Conservation (phyloP, 139 green algal species). For the Diplosphaera chodatii region DNA sequence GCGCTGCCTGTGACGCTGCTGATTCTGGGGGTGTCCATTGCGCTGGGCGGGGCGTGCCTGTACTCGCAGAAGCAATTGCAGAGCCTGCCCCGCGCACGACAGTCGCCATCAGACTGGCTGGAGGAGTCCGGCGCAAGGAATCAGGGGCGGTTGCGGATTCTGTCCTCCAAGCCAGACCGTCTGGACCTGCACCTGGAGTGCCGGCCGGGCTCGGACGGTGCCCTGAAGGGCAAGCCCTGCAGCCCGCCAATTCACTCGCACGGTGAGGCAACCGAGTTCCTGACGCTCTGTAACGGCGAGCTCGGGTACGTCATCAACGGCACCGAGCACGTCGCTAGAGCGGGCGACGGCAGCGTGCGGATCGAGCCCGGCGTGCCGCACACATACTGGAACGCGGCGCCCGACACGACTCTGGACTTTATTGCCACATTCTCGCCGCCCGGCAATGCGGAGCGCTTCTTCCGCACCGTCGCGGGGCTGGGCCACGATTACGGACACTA, state of each 20-base stretch:
- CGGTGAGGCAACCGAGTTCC: neutral
- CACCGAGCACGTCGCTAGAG: neutral
- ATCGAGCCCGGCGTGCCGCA: neutral
- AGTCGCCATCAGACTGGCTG: neutral
- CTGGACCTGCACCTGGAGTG: neutral
- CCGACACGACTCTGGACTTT: neutral
- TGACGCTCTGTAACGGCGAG: neutral
- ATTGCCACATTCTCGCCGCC: neutral
- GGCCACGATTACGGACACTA: neutral
- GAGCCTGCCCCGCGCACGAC: neutral
- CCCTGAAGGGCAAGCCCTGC: neutral
- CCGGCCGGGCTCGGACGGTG: neutral
- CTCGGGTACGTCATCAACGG: neutral
- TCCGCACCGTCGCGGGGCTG: neutral
- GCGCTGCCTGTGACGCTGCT: neutral
- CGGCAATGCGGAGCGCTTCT: neutral
- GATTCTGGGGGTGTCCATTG: neutral
- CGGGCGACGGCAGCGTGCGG: neutral
- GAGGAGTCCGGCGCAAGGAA: neutral
- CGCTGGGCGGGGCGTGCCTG: too few relatives aligned
- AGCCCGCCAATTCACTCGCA: too few relatives aligned
- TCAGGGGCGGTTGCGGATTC: neutral
- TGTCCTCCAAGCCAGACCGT: neutral
- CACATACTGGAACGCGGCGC: neutral
- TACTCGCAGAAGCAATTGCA: neutral